These are phyloP conservation scores for Zygosaccharomyces lentus DNA, from an alignment of 805 yeast genomes.

Conservation along the genomic window DNA sequence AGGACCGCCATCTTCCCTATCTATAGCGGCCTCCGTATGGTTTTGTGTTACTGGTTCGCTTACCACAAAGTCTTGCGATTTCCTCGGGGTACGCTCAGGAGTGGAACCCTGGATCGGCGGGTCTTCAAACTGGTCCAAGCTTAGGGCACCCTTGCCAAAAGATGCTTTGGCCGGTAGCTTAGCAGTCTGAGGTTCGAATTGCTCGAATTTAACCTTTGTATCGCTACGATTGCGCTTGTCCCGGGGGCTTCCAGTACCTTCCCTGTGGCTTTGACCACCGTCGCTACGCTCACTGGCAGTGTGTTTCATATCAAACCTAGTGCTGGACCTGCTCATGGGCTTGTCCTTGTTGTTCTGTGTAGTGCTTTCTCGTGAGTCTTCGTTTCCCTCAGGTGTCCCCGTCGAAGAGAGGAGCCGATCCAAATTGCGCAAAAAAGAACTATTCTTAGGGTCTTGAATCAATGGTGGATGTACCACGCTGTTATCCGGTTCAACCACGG, in stretches of 20 bases:
- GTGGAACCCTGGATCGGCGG: slow-evolving; percentile 5
- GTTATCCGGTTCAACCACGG: slow-evolving; percentile 7
- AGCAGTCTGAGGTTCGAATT: slow-evolving; percentile 37
- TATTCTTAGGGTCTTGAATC: slow-evolving; percentile 16
- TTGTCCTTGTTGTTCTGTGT: neutral
- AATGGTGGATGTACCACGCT: slow-evolving; percentile 18
- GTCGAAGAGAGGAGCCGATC: slow-evolving; percentile 34
- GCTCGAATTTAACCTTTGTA: slow-evolving; percentile 29
- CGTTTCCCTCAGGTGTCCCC: slow-evolving; percentile 4
- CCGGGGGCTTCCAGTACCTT: neutral
- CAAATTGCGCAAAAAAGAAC: slow-evolving; percentile 37
- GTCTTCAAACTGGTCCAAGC: slow-evolving; percentile 35
- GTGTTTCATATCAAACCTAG: slow-evolving; percentile 3
- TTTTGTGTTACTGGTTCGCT: neutral
- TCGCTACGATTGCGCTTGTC: slow-evolving; percentile 7
- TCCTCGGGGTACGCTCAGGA: slow-evolving; percentile 5
- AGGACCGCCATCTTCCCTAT: neutral
- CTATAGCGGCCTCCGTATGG: neutral
- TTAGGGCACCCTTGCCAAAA: slow-evolving; percentile 52
- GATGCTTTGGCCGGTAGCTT: slow-evolving; percentile 48
- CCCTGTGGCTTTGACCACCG: neutral
- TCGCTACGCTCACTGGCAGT: neutral
- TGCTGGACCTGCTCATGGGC: slow-evolving; percentile 2
- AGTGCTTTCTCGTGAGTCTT: neutral
- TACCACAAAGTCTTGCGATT: slow-evolving; percentile 6